These are phyloP conservation scores for Botrytis paeoniae DNA, from an alignment of 2,329 filamentous ascomycete species.

Conservation along the genomic window DNA sequence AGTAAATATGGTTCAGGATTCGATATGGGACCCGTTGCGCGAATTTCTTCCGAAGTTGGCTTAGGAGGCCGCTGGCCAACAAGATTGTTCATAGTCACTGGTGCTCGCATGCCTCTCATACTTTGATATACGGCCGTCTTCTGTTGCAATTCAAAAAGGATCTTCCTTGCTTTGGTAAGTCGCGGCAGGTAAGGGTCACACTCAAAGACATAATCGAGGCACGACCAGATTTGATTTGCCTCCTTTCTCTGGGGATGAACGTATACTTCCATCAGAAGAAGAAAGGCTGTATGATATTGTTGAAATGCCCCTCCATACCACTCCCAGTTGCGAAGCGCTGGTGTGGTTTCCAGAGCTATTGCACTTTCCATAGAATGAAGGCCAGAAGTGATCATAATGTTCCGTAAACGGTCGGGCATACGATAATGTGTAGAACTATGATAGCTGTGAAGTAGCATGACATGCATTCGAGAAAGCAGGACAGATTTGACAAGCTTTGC, in stretches of 20 bases:
- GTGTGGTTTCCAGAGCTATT: constrained; percentile 52
- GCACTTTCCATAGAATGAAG: constrained; percentile 52
- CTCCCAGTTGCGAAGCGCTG: constrained; percentile 55
- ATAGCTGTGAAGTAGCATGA: constrained; percentile 65
- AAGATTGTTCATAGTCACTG: constrained; percentile 39
- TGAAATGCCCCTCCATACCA: constrained; percentile 73
- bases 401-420: constrained; percentile 61
- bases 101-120: constrained; percentile 56
- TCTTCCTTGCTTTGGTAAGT: constrained; percentile 56
- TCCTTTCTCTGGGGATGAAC: constrained; percentile 45
- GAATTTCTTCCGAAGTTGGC: not conserved
- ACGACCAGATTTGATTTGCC: constrained; percentile 65
- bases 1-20: not conserved
- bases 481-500: constrained; percentile 63
- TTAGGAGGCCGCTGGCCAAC: constrained; percentile 35
- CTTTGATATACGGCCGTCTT: constrained; percentile 58
- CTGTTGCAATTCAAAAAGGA: constrained; percentile 60
- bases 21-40: not conserved
- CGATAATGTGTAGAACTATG: constrained; percentile 42
- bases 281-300: constrained; percentile 68
- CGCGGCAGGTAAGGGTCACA: constrained; percentile 51
- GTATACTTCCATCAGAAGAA: constrained; percentile 67
- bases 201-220: constrained; percentile 66
- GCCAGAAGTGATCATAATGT: constrained; percentile 61
- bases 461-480: constrained; percentile 59